phyloP scores from a whole-genome alignment of 2,329 filamentous ascomycete genomes.

The Aspergillus tanneri region DNA sequence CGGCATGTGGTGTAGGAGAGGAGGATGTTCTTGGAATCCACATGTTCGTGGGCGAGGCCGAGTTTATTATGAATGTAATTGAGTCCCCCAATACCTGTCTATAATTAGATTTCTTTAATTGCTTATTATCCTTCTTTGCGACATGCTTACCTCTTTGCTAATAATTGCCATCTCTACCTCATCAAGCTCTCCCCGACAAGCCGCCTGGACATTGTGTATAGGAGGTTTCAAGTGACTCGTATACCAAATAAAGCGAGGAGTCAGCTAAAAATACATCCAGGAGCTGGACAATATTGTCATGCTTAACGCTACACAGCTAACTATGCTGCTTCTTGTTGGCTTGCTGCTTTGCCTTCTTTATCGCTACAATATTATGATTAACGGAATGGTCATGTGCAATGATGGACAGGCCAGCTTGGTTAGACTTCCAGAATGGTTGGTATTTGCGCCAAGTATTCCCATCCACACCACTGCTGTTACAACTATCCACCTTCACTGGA shows the following conservation, averaged over 20 bases:
- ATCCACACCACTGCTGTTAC: no score
- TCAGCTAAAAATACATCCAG: neutral
- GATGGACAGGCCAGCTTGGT: no score
- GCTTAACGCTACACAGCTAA: no score
- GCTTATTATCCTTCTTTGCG: neutral
- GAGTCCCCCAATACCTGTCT: conserved; percentile 3
- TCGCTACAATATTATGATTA: no score
- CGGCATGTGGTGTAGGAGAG: neutral
- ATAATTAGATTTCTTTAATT: neutral
- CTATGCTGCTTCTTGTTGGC: no score
- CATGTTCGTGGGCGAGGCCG: neutral
- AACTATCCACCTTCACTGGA: no score
- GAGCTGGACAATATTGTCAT: neutral
- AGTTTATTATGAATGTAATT: conserved; percentile 3
- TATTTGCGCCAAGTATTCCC: no score
- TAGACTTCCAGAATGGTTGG: no score
- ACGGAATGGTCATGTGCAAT: no score
- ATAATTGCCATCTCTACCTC: conserved; percentile 5
- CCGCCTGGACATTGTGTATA: conserved; percentile 4
- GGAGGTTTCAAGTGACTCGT: conserved; percentile 1
- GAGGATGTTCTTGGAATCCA: neutral
- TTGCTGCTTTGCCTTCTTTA: no score
- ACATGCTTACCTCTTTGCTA: conserved; percentile 3
- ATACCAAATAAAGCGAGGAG: neutral
- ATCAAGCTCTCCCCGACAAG: neutral